Percentiles rank a stretch among this genome's conserved stretches.
Conservation (phyloP, 164 flowering plant genomes). For the Liriodendron chinense region DNA sequence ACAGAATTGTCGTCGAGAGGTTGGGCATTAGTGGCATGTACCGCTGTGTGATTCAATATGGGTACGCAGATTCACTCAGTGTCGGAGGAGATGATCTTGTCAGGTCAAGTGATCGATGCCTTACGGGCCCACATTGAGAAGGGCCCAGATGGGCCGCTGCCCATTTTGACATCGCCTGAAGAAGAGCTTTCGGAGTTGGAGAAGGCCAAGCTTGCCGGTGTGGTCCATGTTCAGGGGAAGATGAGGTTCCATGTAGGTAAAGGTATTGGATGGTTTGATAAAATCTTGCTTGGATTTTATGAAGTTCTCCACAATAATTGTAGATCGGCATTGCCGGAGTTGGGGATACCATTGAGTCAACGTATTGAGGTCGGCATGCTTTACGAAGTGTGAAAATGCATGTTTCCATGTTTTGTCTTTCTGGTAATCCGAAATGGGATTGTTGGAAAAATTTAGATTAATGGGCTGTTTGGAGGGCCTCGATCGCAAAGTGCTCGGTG, state of each 20-base stretch:
- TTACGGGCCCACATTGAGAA: constrained; percentile 33
- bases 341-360: constrained; percentile 54
- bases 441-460: too few species aligned
- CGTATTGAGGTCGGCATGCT: constrained; percentile 82
- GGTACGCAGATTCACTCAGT: constrained; percentile 64
- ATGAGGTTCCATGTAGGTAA: constrained; percentile 59
- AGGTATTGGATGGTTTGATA: constrained; percentile 54
- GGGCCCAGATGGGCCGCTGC: constrained; percentile 4
- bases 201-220: constrained; percentile 46
- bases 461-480: too few species aligned
- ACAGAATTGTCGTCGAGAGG: constrained; percentile 50
- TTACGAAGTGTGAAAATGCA: constrained; percentile 53
- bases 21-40: constrained; percentile 57
- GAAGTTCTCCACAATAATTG: constrained; percentile 69
- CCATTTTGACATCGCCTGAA: constrained; percentile 19
- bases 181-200: constrained; percentile 49
- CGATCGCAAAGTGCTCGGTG: too few species aligned
- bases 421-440: too few species aligned
- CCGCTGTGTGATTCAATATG: constrained; percentile 65
- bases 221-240: constrained; percentile 74
- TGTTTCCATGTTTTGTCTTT: too few species aligned
- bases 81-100: constrained; percentile 55
- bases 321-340: constrained; percentile 66
- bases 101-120: constrained; percentile 38
- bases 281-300: constrained; percentile 61